Percentiles rank a stretch among this genome's conserved stretches.
These are phyloP conservation scores for Fusarium subtropicale DNA, from an alignment of 2,329 filamentous ascomycete genomes.

Conservation along the genomic window DNA sequence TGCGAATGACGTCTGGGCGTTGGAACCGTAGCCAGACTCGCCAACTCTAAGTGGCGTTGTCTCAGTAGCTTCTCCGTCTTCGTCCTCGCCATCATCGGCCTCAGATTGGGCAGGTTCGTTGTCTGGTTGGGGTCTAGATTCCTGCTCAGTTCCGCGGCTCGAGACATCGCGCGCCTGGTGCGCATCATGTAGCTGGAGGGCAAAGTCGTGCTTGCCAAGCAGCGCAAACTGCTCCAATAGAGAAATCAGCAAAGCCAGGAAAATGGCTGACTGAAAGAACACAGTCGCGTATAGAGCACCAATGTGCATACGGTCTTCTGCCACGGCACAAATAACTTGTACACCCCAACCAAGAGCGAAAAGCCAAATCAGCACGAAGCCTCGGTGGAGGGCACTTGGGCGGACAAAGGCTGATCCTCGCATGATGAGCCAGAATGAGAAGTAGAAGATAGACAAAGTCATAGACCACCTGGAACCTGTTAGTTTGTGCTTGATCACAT, in stretches of 20 bases:
- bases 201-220: conserved; percentile 76
- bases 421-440: conserved; percentile 84
- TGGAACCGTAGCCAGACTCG: conserved; percentile 52
- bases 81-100: conserved; percentile 29
- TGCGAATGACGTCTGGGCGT: conserved; percentile 63
- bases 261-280: conserved; percentile 81
- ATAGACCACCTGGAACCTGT: conserved; percentile 74
- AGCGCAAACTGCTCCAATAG: conserved; percentile 85
- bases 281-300: conserved; percentile 84
- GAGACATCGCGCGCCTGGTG: conserved; percentile 58
- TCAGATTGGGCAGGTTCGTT: conserved; percentile 42
- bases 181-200: conserved; percentile 65
- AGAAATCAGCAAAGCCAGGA: conserved; percentile 78
- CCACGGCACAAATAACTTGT: conserved; percentile 77
- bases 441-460: conserved; percentile 84
- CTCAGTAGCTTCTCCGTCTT: conserved; percentile 59
- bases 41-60: conserved; percentile 64
- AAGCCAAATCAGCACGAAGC: conserved; percentile 86
- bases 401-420: conserved; percentile 81
- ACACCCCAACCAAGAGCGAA: conserved; percentile 79
- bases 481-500: conserved; percentile 11
- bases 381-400: conserved; percentile 86
- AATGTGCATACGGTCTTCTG: conserved; percentile 79
- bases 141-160: conserved; percentile 40
- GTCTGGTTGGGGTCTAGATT: conserved; percentile 16